A percentile compares a stretch with the other conserved stretches of the same genome.
phyloP scores from a whole-genome alignment of 2,329 filamentous ascomycete species.

The Ophiostoma tasmaniense region DNA sequence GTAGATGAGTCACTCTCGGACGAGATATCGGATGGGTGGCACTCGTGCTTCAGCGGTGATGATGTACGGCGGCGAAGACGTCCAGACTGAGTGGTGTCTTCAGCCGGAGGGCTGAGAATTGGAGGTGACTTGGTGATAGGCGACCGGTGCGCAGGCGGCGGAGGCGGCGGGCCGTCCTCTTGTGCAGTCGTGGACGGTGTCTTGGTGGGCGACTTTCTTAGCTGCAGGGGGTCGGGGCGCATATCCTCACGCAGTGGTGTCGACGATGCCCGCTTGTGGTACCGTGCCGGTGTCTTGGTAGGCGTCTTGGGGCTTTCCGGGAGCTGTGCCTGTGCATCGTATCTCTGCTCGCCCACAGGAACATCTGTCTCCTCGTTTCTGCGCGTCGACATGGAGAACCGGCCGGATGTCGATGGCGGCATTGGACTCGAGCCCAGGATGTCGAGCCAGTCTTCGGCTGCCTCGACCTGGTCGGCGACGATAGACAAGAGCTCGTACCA shows the following conservation, averaged over 20 bases:
- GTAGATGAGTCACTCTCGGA: slow-evolving; percentile 53
- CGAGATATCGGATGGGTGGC: slow-evolving; percentile 69
- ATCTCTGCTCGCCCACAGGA: slow-evolving; percentile 33
- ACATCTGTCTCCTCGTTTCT: slow-evolving; percentile 25
- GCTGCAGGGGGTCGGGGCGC: slow-evolving; percentile 31
- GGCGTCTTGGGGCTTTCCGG: slow-evolving; percentile 12
- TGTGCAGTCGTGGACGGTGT: slow-evolving; percentile 13
- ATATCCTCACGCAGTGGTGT: slow-evolving; percentile 31
- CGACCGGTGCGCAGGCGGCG: slow-evolving; percentile 46
- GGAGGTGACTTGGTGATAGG: slow-evolving; percentile 33
- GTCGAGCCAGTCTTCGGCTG: slow-evolving; percentile 77
- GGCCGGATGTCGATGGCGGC: slow-evolving; percentile 20
- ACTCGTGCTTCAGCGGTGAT: slow-evolving; percentile 94
- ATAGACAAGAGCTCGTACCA: slow-evolving; percentile 85
- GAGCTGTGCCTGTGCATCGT: slow-evolving; percentile 9
- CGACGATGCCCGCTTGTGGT: slow-evolving; percentile 27
- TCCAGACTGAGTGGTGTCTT: slow-evolving; percentile 35
- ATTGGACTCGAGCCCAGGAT: slow-evolving; percentile 55
- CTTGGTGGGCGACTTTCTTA: slow-evolving; percentile 27
- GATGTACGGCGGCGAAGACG: slow-evolving; percentile 65
- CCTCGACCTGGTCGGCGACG: slow-evolving; percentile 64
- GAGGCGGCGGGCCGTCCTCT: slow-evolving; percentile 30
- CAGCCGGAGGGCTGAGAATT: slow-evolving; percentile 36
- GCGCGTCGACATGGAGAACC: slow-evolving; percentile 18
- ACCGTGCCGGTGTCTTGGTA: slow-evolving; percentile 23